Percentiles rank a stretch among this genome's conserved stretches.
phyloP scores from a whole-genome alignment of 1,139 yeast species.

The Pichia inconspicua region DNA sequence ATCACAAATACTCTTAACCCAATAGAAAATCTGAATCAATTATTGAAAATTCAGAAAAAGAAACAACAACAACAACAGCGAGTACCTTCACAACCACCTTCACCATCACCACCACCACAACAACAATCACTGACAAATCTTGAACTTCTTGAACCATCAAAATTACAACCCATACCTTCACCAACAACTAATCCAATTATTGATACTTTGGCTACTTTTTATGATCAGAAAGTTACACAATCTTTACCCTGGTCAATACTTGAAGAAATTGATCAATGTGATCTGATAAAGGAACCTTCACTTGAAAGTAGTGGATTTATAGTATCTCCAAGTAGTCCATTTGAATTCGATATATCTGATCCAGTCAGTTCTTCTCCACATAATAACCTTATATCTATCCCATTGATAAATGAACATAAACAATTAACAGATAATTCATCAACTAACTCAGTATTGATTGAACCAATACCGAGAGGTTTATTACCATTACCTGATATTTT shows the following conservation, averaged over 20 bases:
- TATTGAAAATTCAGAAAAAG: conserved; percentile 8
- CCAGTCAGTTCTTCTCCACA: background rate
- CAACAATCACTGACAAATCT: background rate
- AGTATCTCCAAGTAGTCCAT: background rate
- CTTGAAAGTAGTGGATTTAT: background rate
- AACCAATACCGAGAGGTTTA: conserved; percentile 41
- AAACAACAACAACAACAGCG: background rate
- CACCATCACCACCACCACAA: background rate
- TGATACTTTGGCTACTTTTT: conserved; percentile 8
- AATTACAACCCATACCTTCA: background rate
- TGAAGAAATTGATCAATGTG: conserved; percentile 10
- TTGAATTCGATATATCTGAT: background rate
- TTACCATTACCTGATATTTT: conserved; percentile 53
- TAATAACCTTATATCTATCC: conserved; percentile 15
- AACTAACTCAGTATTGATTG: conserved; percentile 15
- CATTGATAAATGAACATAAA: conserved; percentile 12
- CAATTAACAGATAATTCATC: conserved; percentile 4
- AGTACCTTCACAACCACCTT: background rate
- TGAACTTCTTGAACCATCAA: no score
- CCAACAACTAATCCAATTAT: background rate
- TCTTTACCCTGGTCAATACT: conserved; percentile 14
- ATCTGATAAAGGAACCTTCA: background rate
- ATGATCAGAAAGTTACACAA: conserved; percentile 10
- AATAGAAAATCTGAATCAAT: conserved; percentile 11
- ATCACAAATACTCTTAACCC: conserved; percentile 6